Evolutionary conservation across 306 rosid species (phyloP).

Genomic region (Gastrolobium villosum): DNA sequence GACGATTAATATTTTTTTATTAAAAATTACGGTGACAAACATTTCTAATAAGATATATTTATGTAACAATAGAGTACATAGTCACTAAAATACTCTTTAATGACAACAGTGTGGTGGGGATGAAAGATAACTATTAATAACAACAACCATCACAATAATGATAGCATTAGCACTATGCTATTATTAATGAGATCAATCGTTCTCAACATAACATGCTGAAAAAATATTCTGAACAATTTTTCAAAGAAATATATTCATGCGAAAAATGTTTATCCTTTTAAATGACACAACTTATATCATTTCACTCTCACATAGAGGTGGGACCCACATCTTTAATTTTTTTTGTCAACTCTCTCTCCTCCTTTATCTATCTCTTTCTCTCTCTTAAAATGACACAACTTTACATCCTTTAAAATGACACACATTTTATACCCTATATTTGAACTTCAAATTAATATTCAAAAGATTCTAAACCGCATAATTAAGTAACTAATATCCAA

Average conservation of each 20-base stretch:
- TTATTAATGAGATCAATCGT: neutral
- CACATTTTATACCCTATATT: too few species aligned
- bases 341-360: too few species aligned
- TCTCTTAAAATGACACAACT: too few species aligned
- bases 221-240: neutral
- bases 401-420: too few species aligned
- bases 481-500: slow-evolving; percentile 3
- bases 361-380: too few species aligned
- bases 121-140: neutral
- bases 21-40: too few species aligned
- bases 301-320: too few species aligned
- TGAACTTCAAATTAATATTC: neutral
- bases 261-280: too few species aligned
- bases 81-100: neutral
- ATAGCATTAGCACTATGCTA: neutral
- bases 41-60: neutral
- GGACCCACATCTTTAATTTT: too few species aligned
- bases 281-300: too few species aligned
- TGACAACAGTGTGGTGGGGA: neutral
- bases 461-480: neutral
- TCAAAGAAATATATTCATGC: neutral
- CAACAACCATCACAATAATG: neutral
- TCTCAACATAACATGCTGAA: neutral
- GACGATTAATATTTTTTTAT: too few species aligned
- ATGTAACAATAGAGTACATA: neutral